phyloP scores from a whole-genome alignment of 306 rosid species.

The Ammopiptanthus mongolicus region DNA sequence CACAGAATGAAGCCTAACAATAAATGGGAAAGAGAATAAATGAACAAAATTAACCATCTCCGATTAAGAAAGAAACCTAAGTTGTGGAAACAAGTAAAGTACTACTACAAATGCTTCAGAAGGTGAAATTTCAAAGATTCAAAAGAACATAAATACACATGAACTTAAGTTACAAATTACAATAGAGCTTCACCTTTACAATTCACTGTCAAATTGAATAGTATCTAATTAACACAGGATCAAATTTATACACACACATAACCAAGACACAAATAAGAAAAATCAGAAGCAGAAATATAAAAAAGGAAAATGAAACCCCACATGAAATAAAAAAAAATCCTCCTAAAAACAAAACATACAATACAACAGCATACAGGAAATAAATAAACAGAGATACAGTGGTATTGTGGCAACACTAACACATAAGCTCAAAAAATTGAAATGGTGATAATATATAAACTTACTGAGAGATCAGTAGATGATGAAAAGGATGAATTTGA shows the following conservation, averaged over 20 bases:
- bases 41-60: neutral
- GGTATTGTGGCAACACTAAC: too few species aligned
- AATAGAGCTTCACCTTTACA: neutral
- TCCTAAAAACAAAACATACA: neutral
- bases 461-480: conserved; percentile 56
- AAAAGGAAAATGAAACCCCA: neutral
- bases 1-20: conserved; percentile 60
- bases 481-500: conserved; percentile 21
- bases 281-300: neutral
- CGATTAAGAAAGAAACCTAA: neutral
- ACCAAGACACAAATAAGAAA: neutral
- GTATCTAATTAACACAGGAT: neutral
- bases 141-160: neutral
- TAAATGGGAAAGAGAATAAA: neutral
- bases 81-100: neutral
- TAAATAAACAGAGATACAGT: neutral
- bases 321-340: neutral
- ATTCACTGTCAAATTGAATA: neutral
- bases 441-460: neutral
- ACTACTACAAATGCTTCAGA: neutral
- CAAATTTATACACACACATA: neutral
- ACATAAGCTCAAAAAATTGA: neutral
- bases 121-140: neutral
- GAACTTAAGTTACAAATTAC: neutral
- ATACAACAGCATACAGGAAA: neutral